phyloP scores from a whole-genome alignment of 495 filamentous ascomycete genomes.

The Lepraria neglecta region DNA sequence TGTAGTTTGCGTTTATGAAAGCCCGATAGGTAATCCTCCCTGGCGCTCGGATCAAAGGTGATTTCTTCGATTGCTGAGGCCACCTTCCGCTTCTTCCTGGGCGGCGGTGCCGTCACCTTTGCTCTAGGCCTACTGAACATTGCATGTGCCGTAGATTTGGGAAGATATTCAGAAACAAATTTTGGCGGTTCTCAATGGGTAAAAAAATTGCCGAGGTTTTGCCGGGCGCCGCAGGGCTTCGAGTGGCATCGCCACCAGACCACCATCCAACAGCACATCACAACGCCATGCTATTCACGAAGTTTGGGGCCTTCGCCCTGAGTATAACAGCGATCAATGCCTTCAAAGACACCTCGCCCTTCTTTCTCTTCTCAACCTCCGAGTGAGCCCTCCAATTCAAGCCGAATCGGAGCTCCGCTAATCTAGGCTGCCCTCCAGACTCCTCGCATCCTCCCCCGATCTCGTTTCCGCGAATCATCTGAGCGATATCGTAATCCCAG shows the following conservation, averaged over 20 bases:
- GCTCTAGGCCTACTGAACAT: constrained; percentile 22
- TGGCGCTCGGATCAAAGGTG: constrained; percentile 64
- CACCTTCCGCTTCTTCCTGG: constrained; percentile 59
- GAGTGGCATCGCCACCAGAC: constrained; percentile 17
- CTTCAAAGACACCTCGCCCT: constrained; percentile 80
- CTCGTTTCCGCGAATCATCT: constrained; percentile 41
- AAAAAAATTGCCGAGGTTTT: not conserved
- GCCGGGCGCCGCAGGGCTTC: constrained; percentile 10
- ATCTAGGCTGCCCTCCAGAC: constrained; percentile 31
- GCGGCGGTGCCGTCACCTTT: constrained; percentile 36
- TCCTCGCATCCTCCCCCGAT: constrained; percentile 40
- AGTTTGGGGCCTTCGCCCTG: constrained; percentile 53
- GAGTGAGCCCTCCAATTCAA: constrained; percentile 46
- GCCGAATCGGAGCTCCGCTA: constrained; percentile 10
- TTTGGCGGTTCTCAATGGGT: no score
- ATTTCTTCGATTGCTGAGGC: constrained; percentile 63
- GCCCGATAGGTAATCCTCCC: constrained; percentile 82
- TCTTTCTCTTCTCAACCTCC: constrained; percentile 74
- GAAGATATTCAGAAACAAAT: not conserved
- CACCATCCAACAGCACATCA: not conserved
- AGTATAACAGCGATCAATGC: constrained; percentile 48
- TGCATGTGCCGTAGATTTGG: not conserved
- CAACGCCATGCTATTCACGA: constrained; percentile 10
- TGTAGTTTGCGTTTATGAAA: constrained; percentile 93
- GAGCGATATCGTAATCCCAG: constrained; percentile 32